Evolutionary conservation across 192 early-diverging fungal species (phyloP).

Genomic region (Linnemannia hyalina): DNA sequence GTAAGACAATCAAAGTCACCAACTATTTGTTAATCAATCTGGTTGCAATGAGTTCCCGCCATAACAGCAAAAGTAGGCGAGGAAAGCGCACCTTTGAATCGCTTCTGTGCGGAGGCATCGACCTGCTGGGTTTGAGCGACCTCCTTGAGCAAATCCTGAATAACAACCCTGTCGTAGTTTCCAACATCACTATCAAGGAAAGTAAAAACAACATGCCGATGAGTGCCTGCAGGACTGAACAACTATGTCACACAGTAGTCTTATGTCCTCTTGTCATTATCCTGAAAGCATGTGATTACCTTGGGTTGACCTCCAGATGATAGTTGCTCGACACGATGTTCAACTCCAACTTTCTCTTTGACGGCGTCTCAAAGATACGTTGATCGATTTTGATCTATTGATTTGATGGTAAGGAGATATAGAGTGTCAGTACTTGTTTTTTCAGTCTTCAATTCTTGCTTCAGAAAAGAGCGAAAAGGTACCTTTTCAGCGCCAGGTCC

Average conservation of each 20-base stretch:
- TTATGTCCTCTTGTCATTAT: background rate
- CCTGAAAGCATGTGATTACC: conserved; percentile 57
- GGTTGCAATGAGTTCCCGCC: background rate
- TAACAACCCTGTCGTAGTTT: conserved; percentile 89
- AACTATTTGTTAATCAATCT: background rate
- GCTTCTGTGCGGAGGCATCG: conserved; percentile 79
- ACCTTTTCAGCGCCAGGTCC: conserved; percentile 93
- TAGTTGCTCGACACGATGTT: conserved; percentile 93
- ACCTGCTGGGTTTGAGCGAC: conserved; percentile 97
- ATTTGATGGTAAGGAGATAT: background rate
- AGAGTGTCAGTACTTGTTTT: background rate
- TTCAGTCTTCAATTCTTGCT: background rate
- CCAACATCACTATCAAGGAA: conserved; percentile 86
- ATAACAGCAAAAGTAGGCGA: background rate
- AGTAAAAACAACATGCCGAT: background rate
- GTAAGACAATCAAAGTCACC: conserved; percentile 3
- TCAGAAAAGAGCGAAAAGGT: background rate
- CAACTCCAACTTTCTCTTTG: conserved; percentile 87
- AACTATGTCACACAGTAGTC: background rate
- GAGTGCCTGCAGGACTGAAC: background rate
- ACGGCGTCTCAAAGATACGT: conserved; percentile 86
- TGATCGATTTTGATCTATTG: conserved; percentile 90
- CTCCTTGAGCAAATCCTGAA: conserved; percentile 97
- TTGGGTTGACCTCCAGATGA: conserved; percentile 97
- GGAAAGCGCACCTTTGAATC: conserved; percentile 82